Base-by-base conservation (phyloP, 176 grass and related monocot genomes). In the Oryza meyeriana region DNA sequence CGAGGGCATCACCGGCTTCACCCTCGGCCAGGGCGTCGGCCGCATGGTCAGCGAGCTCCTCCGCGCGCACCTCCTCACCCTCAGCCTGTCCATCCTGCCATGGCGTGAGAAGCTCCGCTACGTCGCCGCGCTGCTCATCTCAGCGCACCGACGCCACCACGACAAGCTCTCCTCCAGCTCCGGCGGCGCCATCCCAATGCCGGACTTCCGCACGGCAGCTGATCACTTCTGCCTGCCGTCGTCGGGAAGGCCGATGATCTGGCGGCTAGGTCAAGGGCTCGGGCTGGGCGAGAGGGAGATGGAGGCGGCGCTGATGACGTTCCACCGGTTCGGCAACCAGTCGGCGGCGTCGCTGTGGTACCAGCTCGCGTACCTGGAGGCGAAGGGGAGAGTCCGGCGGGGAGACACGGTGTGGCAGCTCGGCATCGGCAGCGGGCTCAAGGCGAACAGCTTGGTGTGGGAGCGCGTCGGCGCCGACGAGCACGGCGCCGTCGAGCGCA, bases 301-400 rank as follows among this genome's bases (percentile, higher is more conserved):
- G 50, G 94, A 97, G 84, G 89, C 94, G 65, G 88, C 87, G 61
- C 72, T 93, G 11, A 86, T 83, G 78, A 87, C 91, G 72, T 93
- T 97, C 82, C 91, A 91, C 84, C 88, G 89, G 48, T 97, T 87
- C 76, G 94, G 94, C 4, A 97, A 97, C 91, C 91, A 93, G 84
- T 93, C 94, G n/a, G 82, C 88, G 40, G 74, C 94, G 74, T 97
- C 91, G 64, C 83, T 97, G 42, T 97, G 91, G 94, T 97, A 97
- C 78, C 91, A 97, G 83, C 45, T 97, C 27, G 91, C 76, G 17
- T 97, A 91, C 85, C 26, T 76, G 2, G 94, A 97, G 61, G 89
- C 86, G 31, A 94, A 89, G 76, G 81, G 78, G 6, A 70, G 91
- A 2, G 85, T 93, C 35, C 76, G 75, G 28, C 55, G 20, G 4